Conservation (phyloP, 75 land plant species). For the Pinus tabuliformis region DNA sequence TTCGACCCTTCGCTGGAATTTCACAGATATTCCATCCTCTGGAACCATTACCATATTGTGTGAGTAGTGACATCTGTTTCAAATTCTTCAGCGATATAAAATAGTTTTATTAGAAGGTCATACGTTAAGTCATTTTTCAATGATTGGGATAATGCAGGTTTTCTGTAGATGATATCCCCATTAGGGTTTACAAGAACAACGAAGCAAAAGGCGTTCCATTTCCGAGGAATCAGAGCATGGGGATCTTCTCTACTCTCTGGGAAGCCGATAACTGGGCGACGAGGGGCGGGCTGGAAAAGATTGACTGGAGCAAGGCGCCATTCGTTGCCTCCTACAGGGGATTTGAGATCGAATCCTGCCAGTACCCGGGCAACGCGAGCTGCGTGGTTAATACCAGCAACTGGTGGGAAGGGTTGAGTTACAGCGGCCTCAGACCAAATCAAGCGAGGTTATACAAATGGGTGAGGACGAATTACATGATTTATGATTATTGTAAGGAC, state of each 20-base stretch:
- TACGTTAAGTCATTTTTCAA: no score
- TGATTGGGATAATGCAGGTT: constrained; percentile 37
- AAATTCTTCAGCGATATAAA: neutral
- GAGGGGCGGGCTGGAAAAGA: constrained; percentile 77
- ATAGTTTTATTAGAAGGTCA: no score
- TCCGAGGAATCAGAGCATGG: constrained; percentile 66
- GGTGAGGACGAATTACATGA: constrained; percentile 61
- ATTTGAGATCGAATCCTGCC: constrained; percentile 73
- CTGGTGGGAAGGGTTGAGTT: constrained; percentile 42
- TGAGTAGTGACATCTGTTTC: neutral
- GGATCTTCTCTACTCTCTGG: constrained; percentile 78
- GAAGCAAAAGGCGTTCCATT: constrained; percentile 48
- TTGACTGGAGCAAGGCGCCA: constrained; percentile 71
- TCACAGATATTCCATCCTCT: constrained; percentile 11
- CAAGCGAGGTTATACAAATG: constrained; percentile 34
- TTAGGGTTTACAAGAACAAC: constrained; percentile 81
- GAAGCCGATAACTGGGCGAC: constrained; percentile 92
- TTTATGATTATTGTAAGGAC: constrained; percentile 76
- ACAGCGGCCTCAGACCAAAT: constrained; percentile 25
- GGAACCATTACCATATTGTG: constrained; percentile 9
- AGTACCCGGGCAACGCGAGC: constrained; percentile 19
- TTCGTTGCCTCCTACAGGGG: constrained; percentile 68
- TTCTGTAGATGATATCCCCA: constrained; percentile 67
- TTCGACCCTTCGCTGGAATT: constrained; percentile 9
- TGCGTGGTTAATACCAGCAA: constrained; percentile 24